Evolutionary conservation across 805 yeast species (phyloP).

Genomic region (Zygotorulaspora florentina): DNA sequence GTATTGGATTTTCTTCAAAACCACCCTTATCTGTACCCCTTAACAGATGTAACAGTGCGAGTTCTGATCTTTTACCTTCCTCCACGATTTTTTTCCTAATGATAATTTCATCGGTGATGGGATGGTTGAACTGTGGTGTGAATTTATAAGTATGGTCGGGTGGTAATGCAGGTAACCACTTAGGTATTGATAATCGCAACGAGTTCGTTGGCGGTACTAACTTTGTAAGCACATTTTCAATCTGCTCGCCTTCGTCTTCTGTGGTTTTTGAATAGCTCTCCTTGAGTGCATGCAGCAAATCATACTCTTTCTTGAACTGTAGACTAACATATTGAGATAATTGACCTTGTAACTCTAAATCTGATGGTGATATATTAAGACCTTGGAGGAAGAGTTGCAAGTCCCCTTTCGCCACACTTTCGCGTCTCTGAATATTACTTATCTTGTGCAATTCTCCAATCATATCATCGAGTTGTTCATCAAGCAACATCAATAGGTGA

Average conservation of each 20-base stretch:
- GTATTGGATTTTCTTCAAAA: background rate
- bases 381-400: constrained; percentile 42
- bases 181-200: constrained; percentile 50
- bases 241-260: constrained; percentile 9
- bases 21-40: constrained; percentile 4
- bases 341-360: constrained; percentile 38
- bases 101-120: constrained; percentile 63
- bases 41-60: constrained; percentile 48
- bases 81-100: constrained; percentile 69
- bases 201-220: constrained; percentile 51
- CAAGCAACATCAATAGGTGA: constrained; percentile 36
- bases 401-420: constrained; percentile 51
- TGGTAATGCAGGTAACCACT: constrained; percentile 83
- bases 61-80: constrained; percentile 78
- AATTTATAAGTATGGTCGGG: constrained; percentile 88
- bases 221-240: constrained; percentile 37
- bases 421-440: constrained; percentile 58
- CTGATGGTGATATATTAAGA: constrained; percentile 40
- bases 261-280: constrained; percentile 12
- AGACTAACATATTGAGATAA: constrained; percentile 23
- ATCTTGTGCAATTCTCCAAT: constrained; percentile 43
- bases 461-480: constrained; percentile 38
- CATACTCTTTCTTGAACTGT: constrained; percentile 14
- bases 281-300: constrained; percentile 14
- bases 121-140: constrained; percentile 63